Evolutionary conservation across 441 rosid species (phyloP), one percentile per base, ranked within the genome.

Genomic region (Gossypium trilobum): DNA sequence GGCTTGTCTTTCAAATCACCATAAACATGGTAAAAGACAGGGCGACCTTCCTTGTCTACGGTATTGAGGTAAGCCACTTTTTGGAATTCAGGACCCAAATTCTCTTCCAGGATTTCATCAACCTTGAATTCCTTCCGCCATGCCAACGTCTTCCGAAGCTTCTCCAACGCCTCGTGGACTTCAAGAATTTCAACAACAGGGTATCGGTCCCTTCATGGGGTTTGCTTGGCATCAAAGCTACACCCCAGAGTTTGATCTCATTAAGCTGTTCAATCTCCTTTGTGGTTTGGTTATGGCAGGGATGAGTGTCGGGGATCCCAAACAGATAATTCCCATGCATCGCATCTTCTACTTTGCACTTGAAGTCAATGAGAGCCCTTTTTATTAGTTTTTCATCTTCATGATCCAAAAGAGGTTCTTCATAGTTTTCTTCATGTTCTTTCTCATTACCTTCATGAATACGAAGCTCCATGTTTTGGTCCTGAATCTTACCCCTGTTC

Each of bases 221-320:
- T 69, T 73, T 77, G 23, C 87, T 84, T 16, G 89, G 91, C 76
- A 87, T 62, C 36, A 87, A 57, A 51, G 91, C 85, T 56, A 87
- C 85, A 0, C 88, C 88, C 93, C 91, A 85, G 1, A 87, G 74
- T 16, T 74, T 74, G 7, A 85, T 79, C 7, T 79, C 85, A 72
- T 72, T 72, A 1, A 65, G 44, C 9, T 77, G 55, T 36, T 73
- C 74, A 14, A 17, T 78, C 2, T 58, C 50, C 2, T 42, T 56
- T 5, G 51, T 9, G 5, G 14, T 66, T 56, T 80, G 72, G 25
- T 17, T 19, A 8, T 44, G 58, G 2, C 75, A 55, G 60, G n/a
- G 4, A 6, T 3, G 31, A 42, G 27, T 73, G 13, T 23, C 51
- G 0, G 81, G 78, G 6, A 79, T 78, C 25, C 66, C 82, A 0